A percentile compares a stretch with the other conserved stretches of the same genome.
phyloP scores from a whole-genome alignment of 495 filamentous ascomycete genomes.

The Rostrohypoxylon terebratum region DNA sequence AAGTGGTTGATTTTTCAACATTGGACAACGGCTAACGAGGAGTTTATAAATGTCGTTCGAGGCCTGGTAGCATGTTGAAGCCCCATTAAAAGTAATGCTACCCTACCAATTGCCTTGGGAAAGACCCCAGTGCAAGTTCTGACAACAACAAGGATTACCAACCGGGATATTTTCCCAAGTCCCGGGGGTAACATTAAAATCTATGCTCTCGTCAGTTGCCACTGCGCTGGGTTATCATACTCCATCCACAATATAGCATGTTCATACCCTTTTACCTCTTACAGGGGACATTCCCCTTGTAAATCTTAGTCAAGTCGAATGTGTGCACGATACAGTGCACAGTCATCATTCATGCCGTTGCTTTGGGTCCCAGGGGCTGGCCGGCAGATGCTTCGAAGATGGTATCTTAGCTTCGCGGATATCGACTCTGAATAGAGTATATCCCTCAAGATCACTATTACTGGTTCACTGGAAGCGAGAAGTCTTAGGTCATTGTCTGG shows the following conservation, averaged over 20 bases:
- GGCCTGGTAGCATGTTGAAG: background rate
- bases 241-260: background rate
- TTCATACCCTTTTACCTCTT: background rate
- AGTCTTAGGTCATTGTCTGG: background rate
- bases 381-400: background rate
- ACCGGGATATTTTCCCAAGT: slow-evolving; percentile 5
- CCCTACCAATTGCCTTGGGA: background rate
- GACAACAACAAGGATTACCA: background rate
- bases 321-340: background rate
- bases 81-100: slow-evolving; percentile 2
- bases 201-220: background rate
- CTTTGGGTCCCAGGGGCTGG: background rate
- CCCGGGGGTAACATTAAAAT: slow-evolving; percentile 4
- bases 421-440: background rate
- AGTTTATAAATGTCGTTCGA: slow-evolving; percentile 18
- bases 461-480: background rate
- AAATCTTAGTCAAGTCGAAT: background rate
- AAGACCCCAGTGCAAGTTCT: background rate
- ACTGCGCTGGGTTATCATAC: background rate
- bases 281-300: background rate
- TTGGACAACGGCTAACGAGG: background rate
- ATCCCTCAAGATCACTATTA: background rate
- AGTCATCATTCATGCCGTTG: background rate
- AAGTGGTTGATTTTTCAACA: slow-evolving; percentile 4
- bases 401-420: background rate